These are phyloP conservation scores for Monosporascus sp. DNA, from an alignment of 2,329 filamentous ascomycete species.

Conservation along the genomic window DNA sequence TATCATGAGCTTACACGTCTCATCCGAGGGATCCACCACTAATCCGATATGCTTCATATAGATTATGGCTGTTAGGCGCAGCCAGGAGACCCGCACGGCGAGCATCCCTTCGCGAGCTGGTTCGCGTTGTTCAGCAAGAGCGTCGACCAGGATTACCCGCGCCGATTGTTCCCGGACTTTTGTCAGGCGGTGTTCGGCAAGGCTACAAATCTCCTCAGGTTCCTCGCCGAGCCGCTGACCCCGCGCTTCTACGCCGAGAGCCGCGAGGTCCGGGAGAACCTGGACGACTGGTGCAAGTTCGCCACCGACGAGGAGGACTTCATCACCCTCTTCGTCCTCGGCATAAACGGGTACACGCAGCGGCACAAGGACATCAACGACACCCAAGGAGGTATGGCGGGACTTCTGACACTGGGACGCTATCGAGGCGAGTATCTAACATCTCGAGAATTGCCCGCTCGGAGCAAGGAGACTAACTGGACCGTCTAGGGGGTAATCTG, in stretches of 20 bases:
- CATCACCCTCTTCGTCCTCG: no score
- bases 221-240: no score
- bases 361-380: neutral
- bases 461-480: no score
- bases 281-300: no score
- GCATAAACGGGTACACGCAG: conserved; percentile 1
- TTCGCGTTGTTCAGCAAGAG: neutral
- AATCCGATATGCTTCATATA: no score
- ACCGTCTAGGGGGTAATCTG: neutral
- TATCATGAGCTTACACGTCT: no score
- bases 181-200: neutral
- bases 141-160: neutral
- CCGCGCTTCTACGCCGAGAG: no score
- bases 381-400: neutral
- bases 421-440: neutral
- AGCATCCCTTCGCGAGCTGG: neutral
- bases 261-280: no score
- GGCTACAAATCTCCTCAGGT: no score
- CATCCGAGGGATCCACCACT: no score
- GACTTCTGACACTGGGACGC: neutral
- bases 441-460: no score
- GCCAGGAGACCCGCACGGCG: neutral
- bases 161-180: neutral
- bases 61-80: neutral
- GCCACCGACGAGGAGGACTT: no score